Evolutionary conservation across 2,329 filamentous ascomycete species (phyloP).

Genomic region (Proliferodiscus dingleyae): DNA sequence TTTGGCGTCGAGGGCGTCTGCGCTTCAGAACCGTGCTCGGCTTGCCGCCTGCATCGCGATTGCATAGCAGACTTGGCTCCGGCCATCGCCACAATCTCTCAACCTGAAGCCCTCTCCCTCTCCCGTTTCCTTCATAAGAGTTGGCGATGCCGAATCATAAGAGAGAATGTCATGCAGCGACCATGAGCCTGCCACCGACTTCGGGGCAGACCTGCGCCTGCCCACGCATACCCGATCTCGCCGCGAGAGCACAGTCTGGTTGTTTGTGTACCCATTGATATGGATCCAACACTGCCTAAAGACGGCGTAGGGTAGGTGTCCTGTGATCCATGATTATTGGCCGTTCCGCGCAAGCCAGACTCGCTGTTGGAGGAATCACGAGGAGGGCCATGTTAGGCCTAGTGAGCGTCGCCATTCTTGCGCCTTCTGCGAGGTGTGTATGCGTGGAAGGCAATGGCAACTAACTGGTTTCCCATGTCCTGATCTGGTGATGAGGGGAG

Average conservation of each 20-base stretch:
- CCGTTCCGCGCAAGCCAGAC: constrained; percentile 2
- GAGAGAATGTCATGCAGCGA: not conserved
- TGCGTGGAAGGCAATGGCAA: constrained; percentile 1
- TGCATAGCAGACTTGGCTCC: not conserved
- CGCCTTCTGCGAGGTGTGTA: not conserved
- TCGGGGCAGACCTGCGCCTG: no score
- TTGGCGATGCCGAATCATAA: no score
- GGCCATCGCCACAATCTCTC: constrained; percentile 1
- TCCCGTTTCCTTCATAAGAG: no score
- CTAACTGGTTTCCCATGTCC: no score
- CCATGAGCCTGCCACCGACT: not conserved
- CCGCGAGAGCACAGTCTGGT: not conserved
- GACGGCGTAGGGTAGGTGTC: constrained; percentile 14
- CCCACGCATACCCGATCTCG: not conserved
- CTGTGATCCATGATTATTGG: constrained; percentile 22
- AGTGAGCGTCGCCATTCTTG: constrained; percentile 5
- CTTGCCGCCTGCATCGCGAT: not conserved
- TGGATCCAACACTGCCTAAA: constrained; percentile 18
- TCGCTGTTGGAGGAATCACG: constrained; percentile 19
- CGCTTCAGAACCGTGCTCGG: not conserved
- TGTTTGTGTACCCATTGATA: not conserved
- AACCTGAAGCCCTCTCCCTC: no score
- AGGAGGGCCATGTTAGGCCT: constrained; percentile 13
- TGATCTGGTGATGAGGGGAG: constrained; percentile 8
- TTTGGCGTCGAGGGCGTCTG: constrained; percentile 6